Base-by-base conservation (phyloP, 1,139 yeast species). In the Zygoascus meyerae region DNA sequence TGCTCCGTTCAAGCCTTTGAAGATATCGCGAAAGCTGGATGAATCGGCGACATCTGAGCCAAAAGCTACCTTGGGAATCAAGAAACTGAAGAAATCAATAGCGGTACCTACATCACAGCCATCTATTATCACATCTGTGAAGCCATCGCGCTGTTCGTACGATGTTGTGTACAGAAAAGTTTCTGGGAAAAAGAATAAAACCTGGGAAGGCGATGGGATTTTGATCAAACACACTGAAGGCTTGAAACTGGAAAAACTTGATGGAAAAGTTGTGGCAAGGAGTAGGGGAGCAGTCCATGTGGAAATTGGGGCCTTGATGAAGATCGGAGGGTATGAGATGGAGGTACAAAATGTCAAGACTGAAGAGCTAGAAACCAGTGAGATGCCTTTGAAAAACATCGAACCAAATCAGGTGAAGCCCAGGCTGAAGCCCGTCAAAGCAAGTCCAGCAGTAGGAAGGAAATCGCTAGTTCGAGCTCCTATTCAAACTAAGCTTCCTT, bases 121-220 rank as follows among this genome's bases (percentile, higher is more conserved):
- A 5, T 7, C 26, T 21, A 21, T 4, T 21, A 21, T 4, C 7
- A 4, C 26, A 21, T 4, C 7, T 21, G 26, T 21, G 26, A 7
- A 21, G 26, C 4, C 7, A 21, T 21, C 26, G 4, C 6, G 26
- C 26, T 4, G 26, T 21, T 21, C 26, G 7, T 46, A 40, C 35
- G 36, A 28, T n/a, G 79, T 80, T 2, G 75, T 86, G 55, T 86
- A 84, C 77, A 70, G 98, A 37, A 87, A 86, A 62, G 73, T 72
- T 36, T 71, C 92, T 0, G 72, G 68, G 34, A 86, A 85, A 65
- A 89, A 90, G 70, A 81, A 89, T 63, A 90, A 90, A 62, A 82
- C 90, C 0, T 92, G 98, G 98, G 95, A 87, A 49, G 95, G 95
- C 2, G 98, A 92, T 66, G 97, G 96, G 0, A 64, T 67, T 21